These are phyloP conservation scores for Delphinella strobiligena DNA, from an alignment of 2,329 filamentous ascomycete genomes.

Conservation along the genomic window DNA sequence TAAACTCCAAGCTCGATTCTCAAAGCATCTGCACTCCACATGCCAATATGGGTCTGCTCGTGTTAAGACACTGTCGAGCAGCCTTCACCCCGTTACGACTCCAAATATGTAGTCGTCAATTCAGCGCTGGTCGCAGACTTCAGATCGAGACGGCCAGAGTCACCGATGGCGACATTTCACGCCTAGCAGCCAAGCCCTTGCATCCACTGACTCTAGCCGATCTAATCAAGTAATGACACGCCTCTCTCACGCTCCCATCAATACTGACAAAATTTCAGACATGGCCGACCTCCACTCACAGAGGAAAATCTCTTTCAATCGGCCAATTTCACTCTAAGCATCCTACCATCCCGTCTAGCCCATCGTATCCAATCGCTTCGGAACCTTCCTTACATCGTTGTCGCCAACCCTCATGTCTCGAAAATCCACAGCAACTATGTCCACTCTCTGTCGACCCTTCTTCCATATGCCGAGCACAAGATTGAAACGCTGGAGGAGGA, in stretches of 20 bases:
- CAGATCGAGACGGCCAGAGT: conserved; percentile 29
- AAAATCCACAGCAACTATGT: conserved; percentile 95
- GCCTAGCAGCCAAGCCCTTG: conserved; percentile 64
- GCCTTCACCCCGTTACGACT: background rate
- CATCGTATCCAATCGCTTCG: conserved; percentile 87
- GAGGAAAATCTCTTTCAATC: conserved; percentile 71
- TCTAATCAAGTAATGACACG: conserved; percentile 60
- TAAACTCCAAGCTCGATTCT: no score
- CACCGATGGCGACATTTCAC: conserved; percentile 63
- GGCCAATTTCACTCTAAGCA: conserved; percentile 88
- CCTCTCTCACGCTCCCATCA: conserved; percentile 6
- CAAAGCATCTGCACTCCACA: background rate
- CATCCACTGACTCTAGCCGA: conserved; percentile 78
- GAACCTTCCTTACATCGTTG: conserved; percentile 93
- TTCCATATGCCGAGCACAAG: conserved; percentile 65
- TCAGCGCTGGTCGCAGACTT: background rate
- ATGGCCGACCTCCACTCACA: conserved; percentile 75
- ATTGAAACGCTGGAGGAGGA: conserved; percentile 77
- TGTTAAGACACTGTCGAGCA: background rate
- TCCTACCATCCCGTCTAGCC: conserved; percentile 83
- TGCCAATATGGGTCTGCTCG: background rate
- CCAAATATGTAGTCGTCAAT: background rate
- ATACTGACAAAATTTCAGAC: conserved; percentile 29
- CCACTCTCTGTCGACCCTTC: conserved; percentile 78
- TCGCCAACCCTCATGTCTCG: conserved; percentile 91